These are phyloP conservation scores for Cladosporium sp. DNA, from an alignment of 2,329 filamentous ascomycete species.

Conservation along the genomic window DNA sequence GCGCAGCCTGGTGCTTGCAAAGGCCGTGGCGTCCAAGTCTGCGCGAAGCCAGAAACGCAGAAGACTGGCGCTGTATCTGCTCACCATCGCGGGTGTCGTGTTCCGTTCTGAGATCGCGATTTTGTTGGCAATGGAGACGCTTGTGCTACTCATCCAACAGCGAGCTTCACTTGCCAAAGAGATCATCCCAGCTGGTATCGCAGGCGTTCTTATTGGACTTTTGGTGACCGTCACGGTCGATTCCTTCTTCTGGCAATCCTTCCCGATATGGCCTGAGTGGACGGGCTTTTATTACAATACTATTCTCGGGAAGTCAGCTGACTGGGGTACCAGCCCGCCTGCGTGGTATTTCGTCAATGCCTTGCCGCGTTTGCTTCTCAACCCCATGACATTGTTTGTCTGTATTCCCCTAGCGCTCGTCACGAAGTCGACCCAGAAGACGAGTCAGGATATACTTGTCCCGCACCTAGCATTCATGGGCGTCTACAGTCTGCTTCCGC, in stretches of 20 bases:
- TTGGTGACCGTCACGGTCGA: slow-evolving; percentile 70
- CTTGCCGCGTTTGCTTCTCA: slow-evolving; percentile 77
- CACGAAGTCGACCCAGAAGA: slow-evolving; percentile 41
- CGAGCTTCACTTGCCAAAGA: slow-evolving; percentile 52
- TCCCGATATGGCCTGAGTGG: slow-evolving; percentile 81
- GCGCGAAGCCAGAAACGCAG: slow-evolving; percentile 45
- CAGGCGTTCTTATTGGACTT: slow-evolving; percentile 64
- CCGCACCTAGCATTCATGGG: slow-evolving; percentile 70
- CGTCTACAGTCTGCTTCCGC: slow-evolving; percentile 82
- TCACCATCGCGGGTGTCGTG: slow-evolving; percentile 75
- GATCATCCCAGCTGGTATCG: slow-evolving; percentile 63
- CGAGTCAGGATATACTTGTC: slow-evolving; percentile 51
- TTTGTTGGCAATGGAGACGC: slow-evolving; percentile 64
- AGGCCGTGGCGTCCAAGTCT: slow-evolving; percentile 34
- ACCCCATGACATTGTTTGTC: slow-evolving; percentile 61
- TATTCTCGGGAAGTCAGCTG: slow-evolving; percentile 71
- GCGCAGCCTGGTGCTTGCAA: slow-evolving; percentile 47
- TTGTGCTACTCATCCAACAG: slow-evolving; percentile 58
- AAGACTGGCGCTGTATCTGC: slow-evolving; percentile 64
- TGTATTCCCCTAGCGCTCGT: slow-evolving; percentile 48
- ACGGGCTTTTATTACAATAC: slow-evolving; percentile 89
- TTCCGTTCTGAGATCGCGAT: slow-evolving; percentile 89
- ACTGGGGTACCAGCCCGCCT: slow-evolving; percentile 85
- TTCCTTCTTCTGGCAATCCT: slow-evolving; percentile 86
- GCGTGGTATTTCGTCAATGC: slow-evolving; percentile 81